phyloP scores from a whole-genome alignment of 2,329 filamentous ascomycete species.

The Hypoxylon sp. region DNA sequence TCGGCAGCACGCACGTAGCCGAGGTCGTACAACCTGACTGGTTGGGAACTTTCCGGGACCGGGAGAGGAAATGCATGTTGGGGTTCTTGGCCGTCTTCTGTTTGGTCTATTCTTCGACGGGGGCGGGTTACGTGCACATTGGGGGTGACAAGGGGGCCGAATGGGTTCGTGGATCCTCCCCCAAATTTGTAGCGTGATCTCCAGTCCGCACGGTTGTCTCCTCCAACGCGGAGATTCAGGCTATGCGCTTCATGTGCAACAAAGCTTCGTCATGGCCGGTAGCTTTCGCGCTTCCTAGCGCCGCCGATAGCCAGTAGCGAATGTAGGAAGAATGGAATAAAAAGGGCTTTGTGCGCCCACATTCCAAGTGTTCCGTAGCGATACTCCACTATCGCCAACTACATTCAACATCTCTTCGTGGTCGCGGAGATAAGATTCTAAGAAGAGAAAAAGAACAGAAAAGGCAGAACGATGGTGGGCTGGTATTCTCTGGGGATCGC shows the following conservation, averaged over 20 bases:
- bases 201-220: slow-evolving; percentile 19
- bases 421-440: slow-evolving; percentile 4
- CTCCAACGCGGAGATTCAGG: slow-evolving; percentile 30
- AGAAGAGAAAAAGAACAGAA: slow-evolving; percentile 15
- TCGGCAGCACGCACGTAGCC: slow-evolving; percentile 21
- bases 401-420: slow-evolving; percentile 3
- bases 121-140: slow-evolving; percentile 30
- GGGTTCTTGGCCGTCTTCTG: slow-evolving; percentile 1
- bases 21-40: slow-evolving; percentile 20
- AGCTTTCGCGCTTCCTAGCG: slow-evolving; percentile 18
- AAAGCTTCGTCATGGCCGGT: neutral
- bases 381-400: slow-evolving; percentile 3
- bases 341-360: slow-evolving; percentile 17
- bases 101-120: slow-evolving; percentile 12
- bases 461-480: slow-evolving; percentile 28
- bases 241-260: slow-evolving; percentile 39
- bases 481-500: slow-evolving; percentile 65
- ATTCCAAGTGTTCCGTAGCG: neutral
- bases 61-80: slow-evolving; percentile 11
- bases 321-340: slow-evolving; percentile 18
- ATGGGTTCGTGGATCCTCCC: slow-evolving; percentile 20
- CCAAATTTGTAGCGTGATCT: slow-evolving; percentile 29
- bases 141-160: slow-evolving; percentile 15
- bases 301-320: slow-evolving; percentile 22
- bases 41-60: slow-evolving; percentile 24